Evolutionary conservation across 1,284 basidiomycete genomes (phyloP), one percentile per base, ranked within the genome.

Genomic region (Cystobasidiaceae sp.): DNA sequence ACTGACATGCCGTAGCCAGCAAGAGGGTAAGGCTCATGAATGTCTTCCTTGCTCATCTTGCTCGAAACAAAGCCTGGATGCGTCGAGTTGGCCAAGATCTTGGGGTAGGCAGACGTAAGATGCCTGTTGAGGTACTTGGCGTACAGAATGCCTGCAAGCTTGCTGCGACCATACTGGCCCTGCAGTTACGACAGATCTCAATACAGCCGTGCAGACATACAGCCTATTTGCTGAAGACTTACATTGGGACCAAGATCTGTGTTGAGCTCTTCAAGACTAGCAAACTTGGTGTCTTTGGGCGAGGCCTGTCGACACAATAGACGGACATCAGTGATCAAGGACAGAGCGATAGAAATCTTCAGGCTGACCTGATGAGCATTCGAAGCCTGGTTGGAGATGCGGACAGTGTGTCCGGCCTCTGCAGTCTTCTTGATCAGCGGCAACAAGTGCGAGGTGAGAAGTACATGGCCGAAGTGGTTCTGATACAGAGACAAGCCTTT

Each of bases 401-500:
- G 33, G 37, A 67, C 66, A 1, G 44, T 61, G 21, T 56, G 25
- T 19, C 66, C 66, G 7, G 39, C 23, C 33, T 39, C 23, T 9
- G 59, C 44, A 17, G 66, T 67, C 34, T 67, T 57, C 58, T 67
- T 67, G 3, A 67, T 15, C 27, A 62, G 19, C 2, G 58, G 59
- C 15, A 67, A 44, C 1, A 67, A 43, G 23, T 67, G 58, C 1
- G 50, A 39, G 23, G 66, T 67, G 13, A 61, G 50, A 34, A 67
- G 32, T 33, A 67, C 59, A 34, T 67, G 66, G 6, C 58, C 66
- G 34, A 67, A 48, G 32, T 61, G 58, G 51, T 67, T 67, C 46
- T 54, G 27, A 15, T n/a, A 28, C 17, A 51, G 39, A 48, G 28
- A n/a, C 19, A 2, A 11, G 25, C 2, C 30, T 17, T 17, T 11